Evolutionary conservation across 768 basidiomycete species (phyloP).

Genomic region (Tulasnella sp.): DNA sequence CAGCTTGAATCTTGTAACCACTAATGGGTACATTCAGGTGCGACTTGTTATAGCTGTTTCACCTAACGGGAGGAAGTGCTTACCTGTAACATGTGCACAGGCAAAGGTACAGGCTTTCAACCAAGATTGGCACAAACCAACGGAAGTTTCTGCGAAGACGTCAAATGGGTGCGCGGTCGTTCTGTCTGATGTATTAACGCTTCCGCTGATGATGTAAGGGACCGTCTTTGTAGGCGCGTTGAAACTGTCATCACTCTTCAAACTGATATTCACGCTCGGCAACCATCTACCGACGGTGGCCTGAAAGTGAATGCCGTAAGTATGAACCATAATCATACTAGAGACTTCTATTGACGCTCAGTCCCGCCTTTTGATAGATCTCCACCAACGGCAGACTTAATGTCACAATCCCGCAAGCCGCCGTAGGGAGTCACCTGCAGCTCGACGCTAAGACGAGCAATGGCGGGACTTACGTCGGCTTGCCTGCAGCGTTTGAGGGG

Average conservation of each 20-base stretch:
- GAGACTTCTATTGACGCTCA: neutral
- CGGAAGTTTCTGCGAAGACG: neutral
- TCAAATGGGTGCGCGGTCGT: neutral
- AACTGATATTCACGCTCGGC: neutral
- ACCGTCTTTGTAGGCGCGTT: neutral
- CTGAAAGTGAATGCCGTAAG: constrained; percentile 3
- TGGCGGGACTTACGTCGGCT: neutral
- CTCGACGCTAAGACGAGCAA: neutral
- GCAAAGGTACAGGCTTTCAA: neutral
- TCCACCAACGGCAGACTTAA: constrained; percentile 6
- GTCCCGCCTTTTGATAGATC: neutral
- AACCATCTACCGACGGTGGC: neutral
- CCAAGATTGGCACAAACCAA: constrained; percentile 7
- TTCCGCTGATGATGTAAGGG: neutral
- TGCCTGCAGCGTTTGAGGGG: constrained; percentile 10
- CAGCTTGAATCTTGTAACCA: neutral
- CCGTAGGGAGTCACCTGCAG: neutral
- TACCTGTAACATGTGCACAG: neutral
- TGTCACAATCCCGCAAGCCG: neutral
- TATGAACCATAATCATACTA: neutral
- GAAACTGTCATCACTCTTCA: neutral
- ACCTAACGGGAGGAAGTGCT: neutral
- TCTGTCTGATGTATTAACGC: neutral
- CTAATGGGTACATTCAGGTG: constrained; percentile 2
- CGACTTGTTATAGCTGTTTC: neutral